These are phyloP conservation scores for Trametes maxima DNA, from an alignment of 768 basidiomycete species.

Conservation along the genomic window DNA sequence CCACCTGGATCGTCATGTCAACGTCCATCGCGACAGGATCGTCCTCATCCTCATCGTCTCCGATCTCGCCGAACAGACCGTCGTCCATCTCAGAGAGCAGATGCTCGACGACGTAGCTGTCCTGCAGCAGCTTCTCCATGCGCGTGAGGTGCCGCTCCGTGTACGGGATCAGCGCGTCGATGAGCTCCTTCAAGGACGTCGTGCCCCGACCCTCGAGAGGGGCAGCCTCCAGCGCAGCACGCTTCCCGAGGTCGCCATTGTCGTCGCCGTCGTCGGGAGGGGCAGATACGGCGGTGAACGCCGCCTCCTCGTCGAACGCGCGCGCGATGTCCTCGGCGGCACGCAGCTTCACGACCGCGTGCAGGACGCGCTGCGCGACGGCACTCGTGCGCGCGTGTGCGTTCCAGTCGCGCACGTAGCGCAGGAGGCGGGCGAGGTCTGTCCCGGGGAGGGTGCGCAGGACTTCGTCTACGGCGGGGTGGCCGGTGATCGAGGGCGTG, in stretches of 20 bases:
- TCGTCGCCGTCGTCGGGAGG: conserved; percentile 41
- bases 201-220: conserved; percentile 26
- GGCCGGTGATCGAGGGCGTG: conserved; percentile 59
- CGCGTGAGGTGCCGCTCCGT: conserved; percentile 90
- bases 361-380: conserved; percentile 83
- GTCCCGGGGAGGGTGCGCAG: conserved; percentile 67
- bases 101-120: conserved; percentile 95
- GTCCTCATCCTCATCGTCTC: conserved; percentile 45
- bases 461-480: conserved; percentile 76
- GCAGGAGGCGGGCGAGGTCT: conserved; percentile 81
- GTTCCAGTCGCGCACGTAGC: conserved; percentile 91
- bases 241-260: conserved; percentile 24
- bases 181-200: conserved; percentile 62
- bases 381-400: conserved; percentile 85
- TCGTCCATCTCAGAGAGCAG: conserved; percentile 87
- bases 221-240: conserved; percentile 8
- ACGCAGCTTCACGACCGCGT: conserved; percentile 78
- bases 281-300: conserved; percentile 16
- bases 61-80: conserved; percentile 57
- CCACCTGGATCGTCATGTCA: conserved; percentile 14
- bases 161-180: conserved; percentile 90
- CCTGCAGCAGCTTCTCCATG: conserved; percentile 86
- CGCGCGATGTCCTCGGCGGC: conserved; percentile 71
- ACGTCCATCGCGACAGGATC: conserved; percentile 16
- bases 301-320: conserved; percentile 50